A percentile compares a stretch with the other conserved stretches of the same genome.
phyloP scores from a whole-genome alignment of 768 basidiomycete genomes.

The Glaciozyma martinii region DNA sequence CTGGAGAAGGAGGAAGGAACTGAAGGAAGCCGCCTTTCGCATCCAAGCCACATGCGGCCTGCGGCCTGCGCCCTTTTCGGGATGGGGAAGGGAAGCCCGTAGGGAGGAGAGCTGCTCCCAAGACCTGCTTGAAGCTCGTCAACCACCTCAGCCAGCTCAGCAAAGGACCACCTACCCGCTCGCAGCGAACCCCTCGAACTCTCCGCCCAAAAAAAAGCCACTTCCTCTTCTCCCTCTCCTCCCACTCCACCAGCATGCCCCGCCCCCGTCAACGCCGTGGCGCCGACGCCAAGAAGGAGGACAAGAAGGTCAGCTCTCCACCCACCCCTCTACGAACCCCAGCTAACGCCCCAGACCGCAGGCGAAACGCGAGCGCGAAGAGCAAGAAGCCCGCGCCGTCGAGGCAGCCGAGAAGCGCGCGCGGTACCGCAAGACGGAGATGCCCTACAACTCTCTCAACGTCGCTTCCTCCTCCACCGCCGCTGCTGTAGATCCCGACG shows the following conservation, averaged over 20 bases:
- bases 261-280: slow-evolving; percentile 28
- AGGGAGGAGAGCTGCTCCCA: too few relatives aligned
- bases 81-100: too few relatives aligned
- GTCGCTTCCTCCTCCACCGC: neutral
- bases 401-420: slow-evolving; percentile 17
- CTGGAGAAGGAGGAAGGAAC: too few relatives aligned
- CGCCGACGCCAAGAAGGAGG: slow-evolving; percentile 25
- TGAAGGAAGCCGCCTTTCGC: too few relatives aligned
- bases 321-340: neutral
- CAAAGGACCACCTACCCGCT: too few relatives aligned
- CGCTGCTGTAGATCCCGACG: slow-evolving; percentile 15
- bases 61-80: too few relatives aligned
- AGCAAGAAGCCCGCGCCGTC: slow-evolving; percentile 14
- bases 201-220: too few relatives aligned
- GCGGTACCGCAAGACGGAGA: slow-evolving; percentile 21
- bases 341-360: neutral
- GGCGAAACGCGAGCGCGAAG: slow-evolving; percentile 25
- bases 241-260: slow-evolving; percentile 10
- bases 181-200: too few relatives aligned
- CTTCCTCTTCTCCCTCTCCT: too few relatives aligned
- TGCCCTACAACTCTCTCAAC: slow-evolving; percentile 16
- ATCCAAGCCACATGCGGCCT: too few relatives aligned
- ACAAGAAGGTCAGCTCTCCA: slow-evolving; percentile 18
- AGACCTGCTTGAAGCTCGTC: too few relatives aligned
- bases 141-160: too few relatives aligned